These are phyloP conservation scores for Cyberlindnera bimundalis DNA, from an alignment of 805 yeast species.

Conservation along the genomic window DNA sequence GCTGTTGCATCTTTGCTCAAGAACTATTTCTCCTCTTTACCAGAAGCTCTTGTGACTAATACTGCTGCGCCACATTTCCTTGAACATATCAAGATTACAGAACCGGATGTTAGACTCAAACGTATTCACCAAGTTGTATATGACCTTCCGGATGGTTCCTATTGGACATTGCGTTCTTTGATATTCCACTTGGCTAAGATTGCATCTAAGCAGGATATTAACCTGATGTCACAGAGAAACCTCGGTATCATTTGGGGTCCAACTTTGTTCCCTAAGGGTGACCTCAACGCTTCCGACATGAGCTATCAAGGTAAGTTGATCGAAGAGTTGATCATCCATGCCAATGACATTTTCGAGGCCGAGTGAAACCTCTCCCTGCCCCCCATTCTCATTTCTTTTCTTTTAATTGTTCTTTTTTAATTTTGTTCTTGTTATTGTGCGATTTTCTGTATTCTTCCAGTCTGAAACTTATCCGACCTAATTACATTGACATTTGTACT, in stretches of 20 bases:
- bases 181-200: slow-evolving; percentile 82
- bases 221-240: slow-evolving; percentile 80
- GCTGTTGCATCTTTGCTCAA: slow-evolving; percentile 86
- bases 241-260: slow-evolving; percentile 96
- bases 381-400: no score
- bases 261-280: slow-evolving; percentile 67
- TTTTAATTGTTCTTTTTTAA: background rate
- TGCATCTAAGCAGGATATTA: slow-evolving; percentile 53
- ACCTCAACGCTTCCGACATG: slow-evolving; percentile 67
- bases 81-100: slow-evolving; percentile 66
- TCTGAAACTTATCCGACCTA: no score
- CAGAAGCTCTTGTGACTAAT: slow-evolving; percentile 77
- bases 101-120: slow-evolving; percentile 61
- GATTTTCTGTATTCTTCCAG: background rate
- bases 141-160: slow-evolving; percentile 90
- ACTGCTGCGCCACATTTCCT: slow-evolving; percentile 61
- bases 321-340: slow-evolving; percentile 80
- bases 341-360: slow-evolving; percentile 75
- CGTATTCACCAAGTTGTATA: slow-evolving; percentile 81
- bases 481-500: background rate
- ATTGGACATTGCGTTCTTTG: slow-evolving; percentile 83
- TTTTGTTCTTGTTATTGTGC: background rate
- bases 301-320: slow-evolving; percentile 73
- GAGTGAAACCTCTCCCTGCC: no score
- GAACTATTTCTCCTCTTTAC: slow-evolving; percentile 76